phyloP scores from a whole-genome alignment of 176 grass and related monocot genomes.

The Poa annua region DNA sequence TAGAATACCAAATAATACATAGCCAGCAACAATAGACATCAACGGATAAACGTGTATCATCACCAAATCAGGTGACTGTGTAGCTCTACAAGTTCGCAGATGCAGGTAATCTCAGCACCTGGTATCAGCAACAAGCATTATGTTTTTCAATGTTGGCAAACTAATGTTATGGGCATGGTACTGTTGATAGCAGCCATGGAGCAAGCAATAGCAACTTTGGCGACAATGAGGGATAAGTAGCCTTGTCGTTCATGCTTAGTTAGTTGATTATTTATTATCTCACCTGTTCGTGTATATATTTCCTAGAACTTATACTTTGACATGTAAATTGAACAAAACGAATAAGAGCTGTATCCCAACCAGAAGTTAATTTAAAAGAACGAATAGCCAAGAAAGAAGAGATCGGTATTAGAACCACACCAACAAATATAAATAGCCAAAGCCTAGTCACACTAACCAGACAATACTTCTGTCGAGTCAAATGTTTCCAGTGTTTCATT shows the following conservation, averaged over 20 bases:
- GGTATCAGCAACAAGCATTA: slow-evolving; percentile 23
- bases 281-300: not conserved
- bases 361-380: slow-evolving; percentile 32
- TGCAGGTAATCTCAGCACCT: slow-evolving; percentile 31
- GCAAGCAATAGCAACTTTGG: slow-evolving; percentile 5
- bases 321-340: slow-evolving; percentile 20
- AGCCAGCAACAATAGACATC: not conserved
- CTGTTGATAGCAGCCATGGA: not conserved
- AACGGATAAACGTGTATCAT: not conserved
- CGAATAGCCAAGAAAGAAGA: not conserved
- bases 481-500: slow-evolving; percentile 44
- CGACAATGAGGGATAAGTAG: not conserved
- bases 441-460: slow-evolving; percentile 52
- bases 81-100: slow-evolving; percentile 15
- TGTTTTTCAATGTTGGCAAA: slow-evolving; percentile 1
- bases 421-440: slow-evolving; percentile 7
- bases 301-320: slow-evolving; percentile 8
- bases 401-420: not conserved
- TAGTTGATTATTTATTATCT: not conserved
- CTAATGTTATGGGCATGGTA: not conserved
- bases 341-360: slow-evolving; percentile 17
- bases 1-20: slow-evolving; percentile 17
- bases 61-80: slow-evolving; percentile 2
- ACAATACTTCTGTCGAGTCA: slow-evolving; percentile 52
- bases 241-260: not conserved